phyloP scores from a whole-genome alignment of 768 basidiomycete genomes.

The Kwoniella dejecticola region DNA sequence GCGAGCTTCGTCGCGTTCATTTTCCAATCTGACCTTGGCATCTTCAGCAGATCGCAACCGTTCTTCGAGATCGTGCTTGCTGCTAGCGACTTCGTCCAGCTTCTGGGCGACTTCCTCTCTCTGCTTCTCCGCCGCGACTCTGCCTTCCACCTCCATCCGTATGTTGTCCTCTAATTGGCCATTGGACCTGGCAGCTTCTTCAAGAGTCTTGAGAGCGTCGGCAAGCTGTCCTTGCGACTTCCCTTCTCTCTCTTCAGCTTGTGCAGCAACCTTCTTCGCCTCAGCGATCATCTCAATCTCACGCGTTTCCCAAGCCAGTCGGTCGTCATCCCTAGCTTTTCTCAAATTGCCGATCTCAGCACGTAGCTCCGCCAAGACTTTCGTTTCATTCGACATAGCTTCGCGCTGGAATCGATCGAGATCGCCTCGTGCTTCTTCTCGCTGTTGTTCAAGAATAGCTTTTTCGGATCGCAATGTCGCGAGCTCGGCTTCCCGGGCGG shows the following conservation, averaged over 20 bases:
- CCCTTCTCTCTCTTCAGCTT: conserved; percentile 1
- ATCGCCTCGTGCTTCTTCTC: conserved; percentile 19
- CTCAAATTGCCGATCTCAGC: conserved; percentile 29
- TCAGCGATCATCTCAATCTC: conserved; percentile 5
- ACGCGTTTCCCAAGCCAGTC: not conserved
- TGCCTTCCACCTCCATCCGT: conserved; percentile 1
- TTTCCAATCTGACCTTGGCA: not conserved
- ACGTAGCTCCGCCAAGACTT: conserved; percentile 22
- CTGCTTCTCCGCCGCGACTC: not conserved
- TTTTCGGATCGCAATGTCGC: conserved; percentile 1
- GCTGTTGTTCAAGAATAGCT: conserved; percentile 1
- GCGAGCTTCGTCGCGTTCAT: conserved; percentile 12
- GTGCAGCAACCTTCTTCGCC: not conserved
- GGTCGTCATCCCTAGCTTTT: conserved; percentile 12
- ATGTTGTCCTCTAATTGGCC: conserved; percentile 2
- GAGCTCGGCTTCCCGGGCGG: not conserved
- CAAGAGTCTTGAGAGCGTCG: conserved; percentile 11
- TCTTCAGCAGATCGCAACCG: not conserved
- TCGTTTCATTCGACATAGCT: conserved; percentile 28
- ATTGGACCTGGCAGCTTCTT: conserved; percentile 19
- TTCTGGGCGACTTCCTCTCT: not conserved
- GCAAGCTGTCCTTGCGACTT: conserved; percentile 8
- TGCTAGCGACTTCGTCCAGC: not conserved
- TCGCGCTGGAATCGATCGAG: conserved; percentile 30
- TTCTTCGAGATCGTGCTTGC: conserved; percentile 9